Base-by-base conservation (phyloP, 192 early-diverging fungal genomes). In the Backusella luteola region DNA sequence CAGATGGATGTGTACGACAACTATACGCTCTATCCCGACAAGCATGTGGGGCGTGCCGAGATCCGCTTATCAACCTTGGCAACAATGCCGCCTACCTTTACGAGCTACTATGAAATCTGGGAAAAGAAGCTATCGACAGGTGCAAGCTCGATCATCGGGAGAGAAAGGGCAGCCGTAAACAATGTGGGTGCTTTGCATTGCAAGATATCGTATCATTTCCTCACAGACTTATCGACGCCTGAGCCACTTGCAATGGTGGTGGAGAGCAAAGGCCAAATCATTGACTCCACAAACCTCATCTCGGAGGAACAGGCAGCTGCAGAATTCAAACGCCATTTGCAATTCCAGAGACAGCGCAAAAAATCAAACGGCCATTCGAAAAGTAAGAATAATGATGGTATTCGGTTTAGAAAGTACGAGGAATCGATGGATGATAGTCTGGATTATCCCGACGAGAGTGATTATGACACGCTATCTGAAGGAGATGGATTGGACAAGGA, bases 91-190 rank as follows among this genome's bases (percentile, higher is more conserved):
- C 85, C 89, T 46, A 84, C 87, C n/a, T 92, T 92, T 66, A 90
- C 87, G 21, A 87, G 86, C 77, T 93, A 91, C 73, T 92, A 92
- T 74, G 92, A 93, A 73, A 90, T 93, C 34, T 93, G 92, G 92
- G 91, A 93, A 77, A 85, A 87, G 71, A 91, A 88, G 68, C 79
- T 89, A 73, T 84, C 92, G 0, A 81, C 82, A 7, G 88, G 90
- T 36, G 90, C 89, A 7, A 88, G 88, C 63, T 88, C 90, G 11
- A 86, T 89, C 32, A 83, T 89, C 35, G 82, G 66, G 11, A 69
- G 71, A 46, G 69, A 76, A 35, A 66, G 53, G 19, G 49, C 74
- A 8, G 23, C 73, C 1, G 69, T 59, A 17, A 87, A 83, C 69
- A 92, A 93, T 74, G 82, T 92, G 34, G 92, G 92, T 8, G 92